Conservation (phyloP, 441 rosid genomes). For the Lepidium campestre region DNA sequence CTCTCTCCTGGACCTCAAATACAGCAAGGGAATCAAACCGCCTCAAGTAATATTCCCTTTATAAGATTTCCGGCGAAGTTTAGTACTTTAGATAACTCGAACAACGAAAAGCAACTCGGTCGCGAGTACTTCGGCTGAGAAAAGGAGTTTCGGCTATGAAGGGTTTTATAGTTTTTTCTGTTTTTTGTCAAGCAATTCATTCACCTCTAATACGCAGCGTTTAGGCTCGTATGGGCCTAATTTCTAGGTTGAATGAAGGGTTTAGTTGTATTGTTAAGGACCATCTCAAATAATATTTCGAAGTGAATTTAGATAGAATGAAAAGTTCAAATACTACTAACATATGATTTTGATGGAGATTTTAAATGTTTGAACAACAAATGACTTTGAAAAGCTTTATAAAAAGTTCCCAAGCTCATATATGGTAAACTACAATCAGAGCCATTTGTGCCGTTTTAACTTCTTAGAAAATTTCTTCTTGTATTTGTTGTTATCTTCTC, state of each 20-base stretch:
- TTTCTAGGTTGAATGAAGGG: no score
- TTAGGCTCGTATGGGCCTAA: not conserved
- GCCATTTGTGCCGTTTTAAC: conserved; percentile 27
- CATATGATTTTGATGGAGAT: no score
- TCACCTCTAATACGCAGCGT: no score
- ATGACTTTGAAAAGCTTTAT: no score
- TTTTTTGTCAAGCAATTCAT: no score
- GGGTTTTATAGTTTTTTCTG: conserved; percentile 15
- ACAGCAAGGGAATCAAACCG: not conserved
- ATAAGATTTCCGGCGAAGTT: not conserved
- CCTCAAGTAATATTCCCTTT: not conserved
- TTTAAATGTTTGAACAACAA: no score
- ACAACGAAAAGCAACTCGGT: not conserved
- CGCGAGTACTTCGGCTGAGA: not conserved
- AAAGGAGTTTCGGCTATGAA: not conserved
- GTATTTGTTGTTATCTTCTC: conserved; percentile 36
- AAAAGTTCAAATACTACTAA: no score
- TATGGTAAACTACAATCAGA: not conserved
- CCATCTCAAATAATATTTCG: no score
- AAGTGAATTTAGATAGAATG: no score
- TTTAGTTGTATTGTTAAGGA: no score
- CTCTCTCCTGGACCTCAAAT: not conserved
- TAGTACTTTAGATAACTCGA: not conserved
- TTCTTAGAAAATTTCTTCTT: conserved; percentile 38
- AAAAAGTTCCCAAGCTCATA: not conserved